These are phyloP conservation scores for Manihot esculenta DNA, from an alignment of 441 rosid species.

Conservation along the genomic window DNA sequence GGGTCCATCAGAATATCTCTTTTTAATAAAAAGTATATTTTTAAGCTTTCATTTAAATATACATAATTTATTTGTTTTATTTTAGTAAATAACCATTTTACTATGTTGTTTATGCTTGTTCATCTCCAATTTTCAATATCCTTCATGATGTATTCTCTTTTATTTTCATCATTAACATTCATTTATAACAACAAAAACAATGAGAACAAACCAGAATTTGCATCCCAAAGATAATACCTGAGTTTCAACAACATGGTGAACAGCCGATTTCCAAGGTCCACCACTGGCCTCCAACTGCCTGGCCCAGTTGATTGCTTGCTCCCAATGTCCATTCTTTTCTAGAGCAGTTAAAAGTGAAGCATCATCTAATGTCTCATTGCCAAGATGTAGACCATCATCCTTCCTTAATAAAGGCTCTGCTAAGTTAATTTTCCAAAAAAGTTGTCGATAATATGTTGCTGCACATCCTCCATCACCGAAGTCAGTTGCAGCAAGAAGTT, in stretches of 20 bases:
- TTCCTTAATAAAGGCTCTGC: constrained; percentile 88
- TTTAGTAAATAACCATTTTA: neutral
- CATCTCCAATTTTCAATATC: neutral
- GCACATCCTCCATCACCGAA: constrained; percentile 94
- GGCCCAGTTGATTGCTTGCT: constrained; percentile 99
- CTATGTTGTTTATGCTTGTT: neutral
- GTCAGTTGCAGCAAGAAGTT: constrained; percentile 90
- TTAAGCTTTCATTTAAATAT: no score
- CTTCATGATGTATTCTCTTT: neutral
- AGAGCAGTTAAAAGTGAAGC: constrained; percentile 82
- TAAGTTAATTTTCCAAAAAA: constrained; percentile 93
- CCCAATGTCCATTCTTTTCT: constrained; percentile 91
- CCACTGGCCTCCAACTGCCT: constrained; percentile 91
- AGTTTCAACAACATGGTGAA: constrained; percentile 93
- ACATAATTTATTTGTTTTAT: no score
- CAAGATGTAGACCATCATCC: constrained; percentile 70
- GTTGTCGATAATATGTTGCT: constrained; percentile 70
- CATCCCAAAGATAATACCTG: constrained; percentile 60
- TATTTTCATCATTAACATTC: neutral
- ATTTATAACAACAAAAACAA: neutral
- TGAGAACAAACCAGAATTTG: neutral
- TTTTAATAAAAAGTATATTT: no score
- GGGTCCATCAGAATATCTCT: no score
- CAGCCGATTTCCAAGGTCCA: constrained; percentile 83
- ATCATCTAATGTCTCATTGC: constrained; percentile 87